These are phyloP conservation scores for Fonsecaea nubica DNA, from an alignment of 2,329 filamentous ascomycete genomes.

Conservation along the genomic window DNA sequence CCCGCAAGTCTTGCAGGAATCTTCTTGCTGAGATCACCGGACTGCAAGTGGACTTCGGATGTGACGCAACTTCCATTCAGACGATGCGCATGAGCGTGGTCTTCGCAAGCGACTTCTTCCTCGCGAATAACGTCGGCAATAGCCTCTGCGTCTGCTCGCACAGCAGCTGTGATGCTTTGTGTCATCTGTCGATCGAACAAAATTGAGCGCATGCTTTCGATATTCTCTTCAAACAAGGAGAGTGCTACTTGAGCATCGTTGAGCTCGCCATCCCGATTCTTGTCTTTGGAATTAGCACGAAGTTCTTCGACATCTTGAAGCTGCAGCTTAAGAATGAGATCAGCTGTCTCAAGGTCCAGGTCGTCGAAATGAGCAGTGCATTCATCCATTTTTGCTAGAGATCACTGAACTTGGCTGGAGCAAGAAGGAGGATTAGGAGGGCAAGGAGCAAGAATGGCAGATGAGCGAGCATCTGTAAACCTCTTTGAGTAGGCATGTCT, in stretches of 20 bases:
- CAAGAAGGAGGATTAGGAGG: background rate
- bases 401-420: background rate
- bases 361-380: background rate
- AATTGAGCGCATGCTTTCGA: slow-evolving; percentile 18
- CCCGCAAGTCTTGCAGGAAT: slow-evolving; percentile 20
- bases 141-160: slow-evolving; percentile 26
- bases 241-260: slow-evolving; percentile 28
- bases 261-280: slow-evolving; percentile 29
- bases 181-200: slow-evolving; percentile 38
- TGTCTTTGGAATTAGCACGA: slow-evolving; percentile 31
- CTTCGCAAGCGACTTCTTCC: slow-evolving; percentile 25
- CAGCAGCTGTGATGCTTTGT: slow-evolving; percentile 39
- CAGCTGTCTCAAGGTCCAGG: slow-evolving; percentile 29
- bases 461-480: background rate
- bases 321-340: slow-evolving; percentile 37
- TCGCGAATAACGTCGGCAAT: slow-evolving; percentile 17
- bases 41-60: slow-evolving; percentile 16
- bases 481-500: background rate
- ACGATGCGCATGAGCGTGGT: slow-evolving; percentile 19
- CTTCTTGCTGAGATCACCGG: slow-evolving; percentile 9
- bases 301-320: slow-evolving; percentile 36
- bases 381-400: slow-evolving; percentile 7
- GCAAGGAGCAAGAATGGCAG: background rate
- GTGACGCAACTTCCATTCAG: slow-evolving; percentile 13
- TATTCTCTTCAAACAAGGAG: slow-evolving; percentile 33